Base-by-base conservation (phyloP, 2,329 filamentous ascomycete species). In the Thielaviopsis musarum region DNA sequence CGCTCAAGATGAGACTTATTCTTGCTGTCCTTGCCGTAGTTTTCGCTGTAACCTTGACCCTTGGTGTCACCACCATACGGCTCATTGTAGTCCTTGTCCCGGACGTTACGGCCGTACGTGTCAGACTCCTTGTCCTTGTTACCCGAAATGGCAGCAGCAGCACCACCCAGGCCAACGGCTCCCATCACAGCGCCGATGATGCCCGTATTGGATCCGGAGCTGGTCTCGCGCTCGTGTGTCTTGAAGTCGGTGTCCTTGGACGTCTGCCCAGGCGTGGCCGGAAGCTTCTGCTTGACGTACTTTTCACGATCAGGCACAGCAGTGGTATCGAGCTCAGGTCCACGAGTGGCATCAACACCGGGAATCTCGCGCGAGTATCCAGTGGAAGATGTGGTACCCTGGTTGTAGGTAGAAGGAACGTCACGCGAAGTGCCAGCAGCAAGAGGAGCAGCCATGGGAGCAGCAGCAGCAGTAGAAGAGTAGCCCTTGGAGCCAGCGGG, bases 161-260 rank as follows among this genome's bases (percentile, higher is more conserved):
- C 57, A 52, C 54, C 57, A 9, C 60, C 51, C 17, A 62, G 57
- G 4, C 57, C 57, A 34, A 57, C 57, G 38, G 57, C 60, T 17
- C 57, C 60, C 54, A 62, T 59, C 28, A 61, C 30, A 22, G 52
- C 56, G 13, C 60, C 26, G n/a, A 61, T 54, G 10, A 61, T 59
- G 2, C 60, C 22, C n/a, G 53, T 22, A 28, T 17, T 17, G 19
- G 53, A 55, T n/a, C 38, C 28, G n/a, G 24, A 19, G 53, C n/a
- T 30, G 26, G 53, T 41, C 6, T 34, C 15, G 15, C 7, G 24
- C 45, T 49, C 45, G 9, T 21, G 45, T 2, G 45, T 34, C n/a
- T 15, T 19, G 53, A 3, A 34, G 26, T 30, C 28, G 38, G 28
- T 30, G 24, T 55, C 38, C 19, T 38, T 55, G 53, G 28, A 55